Base-by-base conservation (phyloP, 2,329 filamentous ascomycete species). In the Herpotrichia juniperi region DNA sequence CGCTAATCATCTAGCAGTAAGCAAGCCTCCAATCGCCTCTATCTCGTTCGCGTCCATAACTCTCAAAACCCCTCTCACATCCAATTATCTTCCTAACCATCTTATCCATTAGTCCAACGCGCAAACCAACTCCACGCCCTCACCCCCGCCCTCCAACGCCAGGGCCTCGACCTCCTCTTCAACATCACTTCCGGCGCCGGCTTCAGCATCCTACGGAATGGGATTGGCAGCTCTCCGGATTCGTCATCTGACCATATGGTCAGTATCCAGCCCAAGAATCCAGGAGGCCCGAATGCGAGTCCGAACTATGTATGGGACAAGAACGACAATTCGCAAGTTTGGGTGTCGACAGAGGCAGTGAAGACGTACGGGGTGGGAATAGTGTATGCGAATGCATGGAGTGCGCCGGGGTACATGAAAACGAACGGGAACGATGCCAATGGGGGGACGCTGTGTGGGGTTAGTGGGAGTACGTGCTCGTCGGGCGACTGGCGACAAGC, bases 321-420 rank as follows among this genome's bases (percentile, higher is more conserved):
- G 12, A 65, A 68, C 37, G 66, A 69, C 44, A 68, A 66, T 24
- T 77, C 77, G 7, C 82, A 84, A 66, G 71, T 85, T 10, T 83
- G 77, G 74, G 72, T 85, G 22, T 76, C 76, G 2, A 74, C 82
- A 58, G 73, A 82, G 63, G 81, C 81, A 6, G 62, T 68, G 7
- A 63, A 64, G 30, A 66, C 58, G 4, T 76, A 78, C 48, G 76
- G 77, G 2, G 69, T 80, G 4, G 81, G 65, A 32, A 75, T 67
- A 1, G 71, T 81, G 39, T 79, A 81, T 54, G 77, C 76, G 3
- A 75, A 82, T 61, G 78, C 79, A 1, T 82, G 79, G 79, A 76
- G 72, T 35, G 79, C 79, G 1, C 79, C 78, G 1, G 78, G 77
- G 0, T 81, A 76, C 59, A 82, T 82, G 79, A 81, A 81, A 66